Base-by-base conservation (phyloP, 805 yeast genomes). In the Kodamaea hsintzibuensis region DNA sequence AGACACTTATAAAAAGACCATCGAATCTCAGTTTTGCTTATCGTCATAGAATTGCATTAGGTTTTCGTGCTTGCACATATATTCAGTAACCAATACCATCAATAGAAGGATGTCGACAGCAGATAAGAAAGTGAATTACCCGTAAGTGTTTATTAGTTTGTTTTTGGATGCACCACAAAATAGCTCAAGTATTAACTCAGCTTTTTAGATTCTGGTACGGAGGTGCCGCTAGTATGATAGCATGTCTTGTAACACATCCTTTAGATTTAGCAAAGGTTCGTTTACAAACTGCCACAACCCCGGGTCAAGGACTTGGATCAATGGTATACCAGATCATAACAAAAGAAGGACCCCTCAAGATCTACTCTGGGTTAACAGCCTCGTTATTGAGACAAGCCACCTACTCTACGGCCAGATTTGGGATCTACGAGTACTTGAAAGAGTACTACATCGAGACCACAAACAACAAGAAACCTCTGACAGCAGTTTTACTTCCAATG, bases 181-280 rank as follows among this genome's bases (percentile, higher is more conserved):
- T 43, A 16, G 33, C 17, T 53, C 51, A 38, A 55, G 54, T 54
- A 58, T 56, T 52, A 59, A 49, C 52, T 5, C 25, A 40, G 4
- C 25, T 47, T 2, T 14, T 2, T 17, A 74, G 78, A 37, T 83
- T 83, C 65, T 83, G 86, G 86, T 82, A 82, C 58, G 87, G 86
- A 46, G 90, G 91, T 53, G 85, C 83, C 13, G 83, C 88, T 13
- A 85, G 89, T 54, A 82, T 82, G 77, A 78, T 79, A 47, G 91
- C 90, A 7, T 83, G 87, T 65, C 60, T 82, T 39, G 81, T 81
- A 47, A 85, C 91, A 1, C 97, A 90, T 70, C 97, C 97, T 3
- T 74, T 90, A 55, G 97, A 90, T 67, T 75, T 90, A 43, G 95
- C 96, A 2, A 90, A 90, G 64, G 96, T 91, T 7, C 81, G 96